Evolutionary conservation across 2,329 filamentous ascomycete genomes (phyloP), one percentile per base, ranked within the genome.

Genomic region (Akanthomyces uredinophilus): DNA sequence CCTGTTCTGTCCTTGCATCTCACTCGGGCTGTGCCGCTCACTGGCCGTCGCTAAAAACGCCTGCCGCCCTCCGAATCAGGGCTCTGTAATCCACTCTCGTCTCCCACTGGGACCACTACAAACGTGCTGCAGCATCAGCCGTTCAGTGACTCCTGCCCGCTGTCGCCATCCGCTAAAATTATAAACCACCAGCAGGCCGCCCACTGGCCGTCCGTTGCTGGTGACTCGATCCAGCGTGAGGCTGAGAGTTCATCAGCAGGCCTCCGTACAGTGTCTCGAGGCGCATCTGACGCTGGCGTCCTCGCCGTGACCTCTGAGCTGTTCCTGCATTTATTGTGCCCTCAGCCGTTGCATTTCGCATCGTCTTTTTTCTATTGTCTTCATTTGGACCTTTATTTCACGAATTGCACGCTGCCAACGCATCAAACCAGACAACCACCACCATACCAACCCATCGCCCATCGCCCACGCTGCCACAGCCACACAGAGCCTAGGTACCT

Each of bases 191-290:
- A 52, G 13, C 22, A 16, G 11, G 22, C 35, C 51, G 51, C 41
- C 56, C 51, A 20, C 43, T 50, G 52, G 52, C 50, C 59, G 27
- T 52, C 43, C 58, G 58, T 47, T 27, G 60, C 64, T 57, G 64
- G 69, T 72, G 70, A 72, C 70, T 69, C 54, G 67, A 46, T 27
- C 51, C 44, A 67, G 66, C 65, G 66, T 68, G 73, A 78, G 74
- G 74, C 75, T 77, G 73, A 75, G 74, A 72, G 70, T 57, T 70
- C 70, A 75, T 77, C 74, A 77, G 75, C 75, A 77, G 76, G 74
- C 69, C 69, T 67, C 64, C 63, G 61, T 65, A 65, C 66, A 70
- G 71, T 69, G 64, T 65, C 66, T 64, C 65, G 63, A 65, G 66
- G 65, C 65, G 59, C 66, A 68, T 61, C 55, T 63, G 61, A 63